Conservation (phyloP, 2,329 filamentous ascomycete species). For the Aplosporella prunicola region DNA sequence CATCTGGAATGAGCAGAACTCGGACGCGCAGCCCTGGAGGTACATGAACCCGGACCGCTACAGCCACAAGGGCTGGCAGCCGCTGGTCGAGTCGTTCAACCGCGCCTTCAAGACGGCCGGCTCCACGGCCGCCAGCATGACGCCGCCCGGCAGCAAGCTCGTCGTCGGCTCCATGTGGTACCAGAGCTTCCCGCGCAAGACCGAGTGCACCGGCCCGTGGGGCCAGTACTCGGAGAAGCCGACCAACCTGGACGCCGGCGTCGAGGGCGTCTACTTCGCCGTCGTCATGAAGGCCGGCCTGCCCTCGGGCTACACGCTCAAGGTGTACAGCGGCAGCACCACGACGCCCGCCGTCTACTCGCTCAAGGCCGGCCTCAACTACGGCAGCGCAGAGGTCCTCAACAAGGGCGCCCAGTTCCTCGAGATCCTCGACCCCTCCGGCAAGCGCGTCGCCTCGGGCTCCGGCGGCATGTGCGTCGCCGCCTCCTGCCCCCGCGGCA, state of each 20-base stretch:
- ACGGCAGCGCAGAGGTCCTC: background rate
- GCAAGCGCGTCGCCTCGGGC: conserved; percentile 1
- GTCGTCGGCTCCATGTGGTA: conserved; percentile 5
- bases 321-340: background rate
- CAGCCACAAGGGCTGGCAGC: conserved; percentile 27
- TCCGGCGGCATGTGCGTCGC: background rate
- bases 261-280: no score
- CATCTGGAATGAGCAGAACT: conserved; percentile 24
- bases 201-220: no score
- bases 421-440: background rate
- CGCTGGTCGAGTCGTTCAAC: conserved; percentile 28
- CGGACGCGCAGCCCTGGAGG: conserved; percentile 7
- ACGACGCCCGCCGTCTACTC: background rate
- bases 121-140: background rate
- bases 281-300: background rate
- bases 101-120: conserved; percentile 23
- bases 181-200: conserved; percentile 1
- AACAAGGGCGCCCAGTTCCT: background rate
- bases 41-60: conserved; percentile 22
- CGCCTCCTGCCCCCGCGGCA: background rate
- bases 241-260: no score
- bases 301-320: background rate
- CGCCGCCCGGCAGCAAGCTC: background rate
- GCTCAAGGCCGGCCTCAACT: background rate
- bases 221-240: no score